Evolutionary conservation across 352 stramenopile genomes (phyloP).

Genomic region (Globisporangium cederbergense): DNA sequence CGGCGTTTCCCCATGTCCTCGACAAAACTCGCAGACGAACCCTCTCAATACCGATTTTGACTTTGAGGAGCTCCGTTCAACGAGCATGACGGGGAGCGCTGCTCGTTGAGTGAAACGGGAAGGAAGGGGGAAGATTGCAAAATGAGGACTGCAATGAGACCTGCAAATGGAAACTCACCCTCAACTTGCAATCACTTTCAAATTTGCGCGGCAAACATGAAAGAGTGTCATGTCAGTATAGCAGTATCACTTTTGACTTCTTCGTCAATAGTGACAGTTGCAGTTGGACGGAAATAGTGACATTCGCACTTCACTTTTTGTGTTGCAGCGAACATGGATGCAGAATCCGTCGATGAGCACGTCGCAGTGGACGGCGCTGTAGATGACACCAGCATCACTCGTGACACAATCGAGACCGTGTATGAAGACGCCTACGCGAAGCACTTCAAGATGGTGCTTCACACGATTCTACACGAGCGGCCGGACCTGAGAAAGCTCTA

Average conservation of each 20-base stretch:
- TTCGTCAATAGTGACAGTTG: slow-evolving; percentile 5
- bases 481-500: slow-evolving; percentile 50
- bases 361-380: neutral
- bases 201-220: slow-evolving; percentile 6
- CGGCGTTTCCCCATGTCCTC: slow-evolving; percentile 17
- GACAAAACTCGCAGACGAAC: neutral
- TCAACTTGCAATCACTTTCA: slow-evolving; percentile 1
- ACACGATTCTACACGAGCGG: slow-evolving; percentile 36
- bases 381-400: neutral
- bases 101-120: neutral
- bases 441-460: slow-evolving; percentile 62
- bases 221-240: neutral
- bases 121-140: slow-evolving; percentile 3
- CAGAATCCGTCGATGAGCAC: neutral
- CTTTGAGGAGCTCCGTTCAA: slow-evolving; percentile 6
- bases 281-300: neutral
- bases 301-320: neutral
- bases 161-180: neutral
- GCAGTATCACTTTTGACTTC: neutral
- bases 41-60: slow-evolving; percentile 16
- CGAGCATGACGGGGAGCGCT: slow-evolving; percentile 11
- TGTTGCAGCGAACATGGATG: neutral
- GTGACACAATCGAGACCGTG: neutral
- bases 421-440: slow-evolving; percentile 59
- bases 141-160: neutral